phyloP scores from a whole-genome alignment of 768 basidiomycete species.

The Naematelia aurantialba region DNA sequence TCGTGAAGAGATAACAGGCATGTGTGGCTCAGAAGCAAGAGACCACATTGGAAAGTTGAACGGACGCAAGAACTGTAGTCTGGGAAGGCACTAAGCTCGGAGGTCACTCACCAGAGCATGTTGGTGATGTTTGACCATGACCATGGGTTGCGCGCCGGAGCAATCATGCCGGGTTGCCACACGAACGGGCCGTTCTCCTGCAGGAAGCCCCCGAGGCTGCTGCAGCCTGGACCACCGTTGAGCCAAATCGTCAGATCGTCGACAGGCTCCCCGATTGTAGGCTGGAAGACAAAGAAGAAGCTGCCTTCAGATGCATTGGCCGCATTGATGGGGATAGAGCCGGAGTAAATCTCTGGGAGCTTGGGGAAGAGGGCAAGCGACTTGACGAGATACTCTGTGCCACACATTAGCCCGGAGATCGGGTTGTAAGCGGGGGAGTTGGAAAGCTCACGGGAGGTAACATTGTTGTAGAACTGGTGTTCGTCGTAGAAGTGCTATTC shows the following conservation, averaged over 20 bases:
- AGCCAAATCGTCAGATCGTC: conserved; percentile 11
- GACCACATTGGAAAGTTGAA: no score
- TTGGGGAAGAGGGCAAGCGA: conserved; percentile 4
- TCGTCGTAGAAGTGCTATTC: no score
- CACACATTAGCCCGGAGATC: no score
- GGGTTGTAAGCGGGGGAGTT: not conserved
- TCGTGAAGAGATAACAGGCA: no score
- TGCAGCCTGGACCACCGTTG: conserved; percentile 10
- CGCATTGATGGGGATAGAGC: conserved; percentile 7
- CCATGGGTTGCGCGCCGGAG: not conserved
- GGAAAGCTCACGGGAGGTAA: not conserved
- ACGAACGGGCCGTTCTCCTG: conserved; percentile 6
- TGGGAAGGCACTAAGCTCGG: no score
- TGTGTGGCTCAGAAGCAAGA: no score
- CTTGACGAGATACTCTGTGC: conserved; percentile 3
- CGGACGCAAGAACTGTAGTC: no score
- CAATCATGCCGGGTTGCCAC: conserved; percentile 1
- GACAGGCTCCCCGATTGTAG: conserved; percentile 6
- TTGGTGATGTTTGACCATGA: conserved; percentile 6
- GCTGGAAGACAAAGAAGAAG: conserved; percentile 12
- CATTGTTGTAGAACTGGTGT: not conserved
- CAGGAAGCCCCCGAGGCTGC: conserved; percentile 3
- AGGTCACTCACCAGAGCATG: conserved; percentile 8
- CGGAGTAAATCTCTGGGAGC: conserved; percentile 8
- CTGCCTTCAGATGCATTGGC: conserved; percentile 1